Base-by-base conservation (phyloP, 768 basidiomycete species). In the Xerocomellus amylosporus region DNA sequence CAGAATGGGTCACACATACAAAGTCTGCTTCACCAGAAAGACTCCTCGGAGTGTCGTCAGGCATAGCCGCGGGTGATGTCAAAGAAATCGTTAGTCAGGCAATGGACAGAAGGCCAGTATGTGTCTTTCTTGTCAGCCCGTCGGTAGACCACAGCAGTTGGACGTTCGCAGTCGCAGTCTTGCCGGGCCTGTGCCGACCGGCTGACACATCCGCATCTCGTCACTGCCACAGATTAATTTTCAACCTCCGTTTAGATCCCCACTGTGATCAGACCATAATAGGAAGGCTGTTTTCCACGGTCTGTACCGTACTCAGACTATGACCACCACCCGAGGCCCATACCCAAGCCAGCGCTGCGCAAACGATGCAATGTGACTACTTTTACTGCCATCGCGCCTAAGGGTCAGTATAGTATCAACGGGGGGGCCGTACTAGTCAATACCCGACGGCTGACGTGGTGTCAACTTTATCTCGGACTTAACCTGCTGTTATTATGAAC, bases 1-100 rank as follows among this genome's bases (percentile, higher is more conserved):
- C 37, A 31, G 43, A 59, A 49, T 44, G 49, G 39, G 49, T 48
- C 47, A 37, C 24, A 51, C 70, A 37, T 51, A 70, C 69, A 5
- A 80, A 77, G 65, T 88, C 87, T 57, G 79, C 53, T 50, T 87
- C 85, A 51, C 75, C 78, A 28, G 87, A 88, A 14, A 82, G 70
- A 64, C 87, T 88, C 60, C 87, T 86, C 40, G 74, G 72, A 64
- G 70, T 75, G 59, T 71, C 72, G 64, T 75, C 74, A 38, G 78
- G 76, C 83, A 86, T 85, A 62, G 60, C 57, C 36, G 22, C 36
- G 40, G 24, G 10, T 38, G 33, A 37, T 8, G 28, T 28, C 14
- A 37, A 33, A 28, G 42, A 73, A 73, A 60, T 14, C 54, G 75
- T 77, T 77, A 77, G 19, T 49, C 39, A 55, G 44, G 38, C 31